Evolutionary conservation across 768 basidiomycete genomes (phyloP).

Genomic region (Chalciporus pseudorubinellus): DNA sequence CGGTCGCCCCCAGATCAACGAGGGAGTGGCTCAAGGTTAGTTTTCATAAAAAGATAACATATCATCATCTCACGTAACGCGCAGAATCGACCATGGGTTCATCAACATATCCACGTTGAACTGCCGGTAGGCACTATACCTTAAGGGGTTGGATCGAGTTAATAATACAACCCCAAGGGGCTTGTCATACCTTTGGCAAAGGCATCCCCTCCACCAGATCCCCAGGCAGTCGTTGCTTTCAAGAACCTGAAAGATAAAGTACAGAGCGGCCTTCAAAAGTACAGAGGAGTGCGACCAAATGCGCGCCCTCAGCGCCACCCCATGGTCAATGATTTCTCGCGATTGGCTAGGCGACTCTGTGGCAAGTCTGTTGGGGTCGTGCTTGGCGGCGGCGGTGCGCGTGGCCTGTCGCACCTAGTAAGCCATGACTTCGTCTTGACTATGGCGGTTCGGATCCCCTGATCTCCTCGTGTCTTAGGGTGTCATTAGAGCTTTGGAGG

Average conservation of each 20-base stretch:
- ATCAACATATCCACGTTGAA: slow-evolving; percentile 95
- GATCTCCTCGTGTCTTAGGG: slow-evolving; percentile 51
- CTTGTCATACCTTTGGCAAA: slow-evolving; percentile 67
- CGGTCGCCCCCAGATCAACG: slow-evolving; percentile 86
- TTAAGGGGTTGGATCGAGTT: background rate
- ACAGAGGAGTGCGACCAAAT: slow-evolving; percentile 63
- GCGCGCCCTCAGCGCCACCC: slow-evolving; percentile 72
- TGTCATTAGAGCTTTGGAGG: slow-evolving; percentile 88
- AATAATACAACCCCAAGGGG: slow-evolving; percentile 47
- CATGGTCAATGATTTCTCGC: slow-evolving; percentile 87
- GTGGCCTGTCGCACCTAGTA: slow-evolving; percentile 76
- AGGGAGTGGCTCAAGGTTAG: slow-evolving; percentile 91
- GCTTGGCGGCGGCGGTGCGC: slow-evolving; percentile 95
- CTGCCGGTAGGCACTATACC: slow-evolving; percentile 55
- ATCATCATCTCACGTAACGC: slow-evolving; percentile 4
- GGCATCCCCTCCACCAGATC: slow-evolving; percentile 64
- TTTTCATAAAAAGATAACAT: slow-evolving; percentile 3
- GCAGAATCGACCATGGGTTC: slow-evolving; percentile 92
- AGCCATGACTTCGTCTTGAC: slow-evolving; percentile 24
- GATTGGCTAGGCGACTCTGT: slow-evolving; percentile 86
- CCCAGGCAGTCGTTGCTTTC: slow-evolving; percentile 83
- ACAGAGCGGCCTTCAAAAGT: slow-evolving; percentile 84
- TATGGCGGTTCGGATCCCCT: slow-evolving; percentile 6
- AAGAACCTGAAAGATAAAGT: slow-evolving; percentile 93
- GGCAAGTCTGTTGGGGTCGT: slow-evolving; percentile 93